Base-by-base conservation (phyloP, 2,329 filamentous ascomycete species). In the Dichotomopilus funicola region DNA sequence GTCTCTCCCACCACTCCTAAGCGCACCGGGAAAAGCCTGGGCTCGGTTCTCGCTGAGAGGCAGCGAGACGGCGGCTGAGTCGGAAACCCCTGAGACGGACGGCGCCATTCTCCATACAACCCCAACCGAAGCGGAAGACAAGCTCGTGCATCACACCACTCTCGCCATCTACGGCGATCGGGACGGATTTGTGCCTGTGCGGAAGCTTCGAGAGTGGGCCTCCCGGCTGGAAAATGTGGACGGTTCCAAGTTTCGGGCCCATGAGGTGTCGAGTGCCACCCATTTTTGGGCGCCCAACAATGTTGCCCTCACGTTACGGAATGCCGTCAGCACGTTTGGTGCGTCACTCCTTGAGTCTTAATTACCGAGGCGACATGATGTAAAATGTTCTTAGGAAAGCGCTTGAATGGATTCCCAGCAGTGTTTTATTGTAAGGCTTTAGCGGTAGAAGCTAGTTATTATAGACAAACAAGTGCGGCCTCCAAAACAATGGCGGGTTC, bases 101-200 rank as follows among this genome's bases (percentile, higher is more conserved):
- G 19, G 19, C 3, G 57, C 4, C 1, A 42, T 46, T 4, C 44
- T 41, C 1, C 33, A 11, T n/a, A n/a, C 19, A 3, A 33, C 38
- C 35, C 8, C 49, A 7, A 66, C 61, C 33, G 69, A 63, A 31
- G 74, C 75, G 1, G 80, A 85, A 54, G 70, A 72, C 51, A 83
- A 87, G 64, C 72, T 88, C 49, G 70, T 81, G 1, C 68, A 71
- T 1, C 77, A 85, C 63, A 76, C 78, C 0, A 86, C 86, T 0
- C 68, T 96, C 37, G 84, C 82, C 31, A 59, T 65, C 6, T 66
- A 65, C 38, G 63, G 63, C 12, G 63, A 65, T 52, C 46, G 54
- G 8, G 64, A 64, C 31, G 56, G 53, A 10, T 65, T 66, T 37
- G 61, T 64, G 12, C 55, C 64, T 3, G 61, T 55, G 7, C 56